Evolutionary conservation across 768 basidiomycete genomes (phyloP).

Genomic region (Scleroderma bovista): DNA sequence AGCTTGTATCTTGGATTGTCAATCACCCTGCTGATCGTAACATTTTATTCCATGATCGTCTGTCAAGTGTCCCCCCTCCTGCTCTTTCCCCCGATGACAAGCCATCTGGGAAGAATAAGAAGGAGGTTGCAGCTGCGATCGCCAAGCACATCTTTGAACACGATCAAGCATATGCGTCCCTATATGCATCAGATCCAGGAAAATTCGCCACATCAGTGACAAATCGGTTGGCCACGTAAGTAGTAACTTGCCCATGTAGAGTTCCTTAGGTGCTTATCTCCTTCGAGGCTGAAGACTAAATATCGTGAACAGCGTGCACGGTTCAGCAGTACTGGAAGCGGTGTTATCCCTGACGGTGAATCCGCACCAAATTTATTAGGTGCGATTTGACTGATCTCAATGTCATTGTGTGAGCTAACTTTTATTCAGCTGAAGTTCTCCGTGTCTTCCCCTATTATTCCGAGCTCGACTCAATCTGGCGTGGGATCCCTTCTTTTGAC

Average conservation of each 20-base stretch:
- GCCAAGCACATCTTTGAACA: slow-evolving; percentile 1
- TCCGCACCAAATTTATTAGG: background rate
- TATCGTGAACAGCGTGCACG: background rate
- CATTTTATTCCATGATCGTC: slow-evolving; percentile 3
- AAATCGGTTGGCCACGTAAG: background rate
- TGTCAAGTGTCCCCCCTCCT: background rate
- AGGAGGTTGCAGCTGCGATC: background rate
- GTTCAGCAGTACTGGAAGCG: slow-evolving; percentile 1
- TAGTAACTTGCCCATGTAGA: background rate
- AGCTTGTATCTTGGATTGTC: slow-evolving; percentile 1
- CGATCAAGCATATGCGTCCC: background rate
- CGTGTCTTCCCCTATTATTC: slow-evolving; percentile 4
- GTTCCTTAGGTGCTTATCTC: background rate
- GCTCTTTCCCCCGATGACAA: background rate
- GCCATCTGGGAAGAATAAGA: slow-evolving; percentile 6
- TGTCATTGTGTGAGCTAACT: background rate
- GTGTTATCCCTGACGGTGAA: background rate
- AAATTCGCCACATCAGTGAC: background rate
- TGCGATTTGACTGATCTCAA: background rate
- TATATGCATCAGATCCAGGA: background rate
- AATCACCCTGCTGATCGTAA: background rate
- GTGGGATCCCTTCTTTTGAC: background rate
- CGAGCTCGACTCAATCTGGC: background rate
- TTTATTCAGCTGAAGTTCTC: background rate
- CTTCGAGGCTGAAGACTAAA: slow-evolving; percentile 2